These are phyloP conservation scores for Withania somnifera DNA, from an alignment of 305 asterid species.

Conservation along the genomic window DNA sequence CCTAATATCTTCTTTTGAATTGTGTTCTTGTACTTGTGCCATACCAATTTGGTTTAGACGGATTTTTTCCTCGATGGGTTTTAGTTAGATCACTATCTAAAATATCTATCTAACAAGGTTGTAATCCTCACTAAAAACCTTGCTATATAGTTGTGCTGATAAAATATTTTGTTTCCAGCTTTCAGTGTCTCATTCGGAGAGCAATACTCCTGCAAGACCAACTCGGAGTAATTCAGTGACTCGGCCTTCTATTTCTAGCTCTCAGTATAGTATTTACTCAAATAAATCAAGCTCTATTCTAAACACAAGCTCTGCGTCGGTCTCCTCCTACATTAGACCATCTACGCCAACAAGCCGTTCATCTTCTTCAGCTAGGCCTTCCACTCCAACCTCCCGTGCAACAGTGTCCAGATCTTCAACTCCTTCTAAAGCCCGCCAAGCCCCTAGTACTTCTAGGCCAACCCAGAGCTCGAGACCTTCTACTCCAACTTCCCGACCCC, in stretches of 20 bases:
- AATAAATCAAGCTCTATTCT: slow-evolving; percentile 61
- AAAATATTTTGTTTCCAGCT: slow-evolving; percentile 41
- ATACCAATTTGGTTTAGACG: background rate
- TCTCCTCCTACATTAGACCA: slow-evolving; percentile 88
- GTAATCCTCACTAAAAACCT: background rate
- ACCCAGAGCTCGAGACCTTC: slow-evolving; percentile 88
- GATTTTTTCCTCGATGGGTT: background rate
- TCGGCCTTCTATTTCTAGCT: slow-evolving; percentile 62
- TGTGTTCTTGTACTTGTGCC: background rate
- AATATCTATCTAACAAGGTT: background rate
- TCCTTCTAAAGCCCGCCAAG: slow-evolving; percentile 67
- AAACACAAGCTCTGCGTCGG: slow-evolving; percentile 91
- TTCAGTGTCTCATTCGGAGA: slow-evolving; percentile 82
- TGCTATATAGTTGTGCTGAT: background rate
- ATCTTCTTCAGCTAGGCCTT: slow-evolving; percentile 67
- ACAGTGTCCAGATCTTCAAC: slow-evolving; percentile 72
- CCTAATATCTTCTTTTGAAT: background rate
- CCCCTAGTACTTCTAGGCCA: slow-evolving; percentile 43
- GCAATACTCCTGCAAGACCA: slow-evolving; percentile 53
- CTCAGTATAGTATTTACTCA: slow-evolving; percentile 65
- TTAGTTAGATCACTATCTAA: background rate
- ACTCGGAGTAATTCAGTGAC: slow-evolving; percentile 77
- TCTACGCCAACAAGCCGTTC: slow-evolving; percentile 80
- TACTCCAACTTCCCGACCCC: slow-evolving; percentile 91
- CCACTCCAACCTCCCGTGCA: slow-evolving; percentile 69